Evolutionary conservation across 306 rosid genomes (phyloP), one percentile per base, ranked within the genome.

Genomic region (Quercus glauca): DNA sequence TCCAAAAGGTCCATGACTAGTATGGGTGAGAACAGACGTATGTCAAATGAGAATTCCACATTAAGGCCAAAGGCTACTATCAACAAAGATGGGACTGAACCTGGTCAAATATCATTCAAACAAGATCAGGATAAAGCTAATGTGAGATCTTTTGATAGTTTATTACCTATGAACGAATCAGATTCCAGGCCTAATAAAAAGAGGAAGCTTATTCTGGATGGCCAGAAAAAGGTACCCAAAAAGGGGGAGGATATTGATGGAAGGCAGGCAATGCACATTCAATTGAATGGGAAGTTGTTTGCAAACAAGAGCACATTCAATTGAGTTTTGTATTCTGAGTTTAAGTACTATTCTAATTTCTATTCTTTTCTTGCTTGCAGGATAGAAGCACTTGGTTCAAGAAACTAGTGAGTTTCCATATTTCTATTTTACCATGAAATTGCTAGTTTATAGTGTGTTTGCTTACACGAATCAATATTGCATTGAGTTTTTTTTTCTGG

Each of bases 301-400:
- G 1, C 58, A 17, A 53, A 53, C 41, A 73, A 31, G 12, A 70
- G 43, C 43, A 67, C 20, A 21, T 12, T 74, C 41, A 33, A 53
- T 61, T 53, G n/a, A 53, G 57, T 53, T 55, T 76, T 82, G 72
- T 21, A 20, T 17, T 74, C 15, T 61, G 78, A 73, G 25, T 71
- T 57, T 23, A 71, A 21, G 58, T 56, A 33, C 37, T 72, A 35
- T 69, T 74, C 70, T 78, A 71, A 83, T 29, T 73, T 26, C 33
- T 45, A 17, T 51, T 20, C 33, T 31, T 72, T 78, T 79, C 37
- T 52, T 73, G 70, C 69, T 80, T 86, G 84, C 93, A 91, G 93
- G 92, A 85, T 14, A 91, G 64, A 82, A 83, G 89, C 45, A 83
- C n/a, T 59, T 89, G 96, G 93, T 88, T 89, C 79, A 89, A 83